phyloP scores from a whole-genome alignment of 2,329 filamentous ascomycete species.

The Botrytis porri region DNA sequence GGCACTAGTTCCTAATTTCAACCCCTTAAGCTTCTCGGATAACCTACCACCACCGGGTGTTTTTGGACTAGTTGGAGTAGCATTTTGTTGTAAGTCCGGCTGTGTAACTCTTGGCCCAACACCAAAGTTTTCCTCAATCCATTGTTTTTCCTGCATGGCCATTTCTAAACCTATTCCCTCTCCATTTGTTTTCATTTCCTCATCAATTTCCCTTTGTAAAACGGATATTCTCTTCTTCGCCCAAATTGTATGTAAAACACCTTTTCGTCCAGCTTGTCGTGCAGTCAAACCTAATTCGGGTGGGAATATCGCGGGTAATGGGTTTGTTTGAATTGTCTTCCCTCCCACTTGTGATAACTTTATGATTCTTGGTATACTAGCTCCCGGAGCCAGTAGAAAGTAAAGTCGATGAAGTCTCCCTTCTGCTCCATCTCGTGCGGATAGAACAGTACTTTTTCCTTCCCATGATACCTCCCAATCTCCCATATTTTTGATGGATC shows the following conservation, averaged over 20 bases:
- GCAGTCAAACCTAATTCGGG: constrained; percentile 67
- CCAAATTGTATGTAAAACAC: constrained; percentile 83
- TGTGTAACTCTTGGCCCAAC: constrained; percentile 29
- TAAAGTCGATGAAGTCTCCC: constrained; percentile 61
- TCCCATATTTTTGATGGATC: constrained; percentile 41
- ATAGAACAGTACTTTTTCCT: constrained; percentile 70
- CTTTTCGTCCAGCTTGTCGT: constrained; percentile 67
- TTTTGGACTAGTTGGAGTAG: constrained; percentile 54
- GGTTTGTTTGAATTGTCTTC: constrained; percentile 63
- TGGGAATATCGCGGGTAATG: constrained; percentile 82
- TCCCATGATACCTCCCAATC: constrained; percentile 80
- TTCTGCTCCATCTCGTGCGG: constrained; percentile 40
- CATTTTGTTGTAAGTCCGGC: constrained; percentile 37
- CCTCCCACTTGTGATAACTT: constrained; percentile 53
- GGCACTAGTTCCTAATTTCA: constrained; percentile 73
- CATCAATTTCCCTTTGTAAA: constrained; percentile 72
- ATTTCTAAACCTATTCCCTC: constrained; percentile 84
- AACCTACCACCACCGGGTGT: constrained; percentile 66
- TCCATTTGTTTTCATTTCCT: constrained; percentile 68
- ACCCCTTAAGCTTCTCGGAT: constrained; percentile 74
- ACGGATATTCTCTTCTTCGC: constrained; percentile 76
- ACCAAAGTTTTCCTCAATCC: constrained; percentile 77
- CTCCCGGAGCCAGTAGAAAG: constrained; percentile 73
- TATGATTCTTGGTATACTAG: constrained; percentile 68
- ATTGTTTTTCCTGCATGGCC: constrained; percentile 77